Conservation (phyloP, 2,329 filamentous ascomycete species). For the Phialophora chinensis region DNA sequence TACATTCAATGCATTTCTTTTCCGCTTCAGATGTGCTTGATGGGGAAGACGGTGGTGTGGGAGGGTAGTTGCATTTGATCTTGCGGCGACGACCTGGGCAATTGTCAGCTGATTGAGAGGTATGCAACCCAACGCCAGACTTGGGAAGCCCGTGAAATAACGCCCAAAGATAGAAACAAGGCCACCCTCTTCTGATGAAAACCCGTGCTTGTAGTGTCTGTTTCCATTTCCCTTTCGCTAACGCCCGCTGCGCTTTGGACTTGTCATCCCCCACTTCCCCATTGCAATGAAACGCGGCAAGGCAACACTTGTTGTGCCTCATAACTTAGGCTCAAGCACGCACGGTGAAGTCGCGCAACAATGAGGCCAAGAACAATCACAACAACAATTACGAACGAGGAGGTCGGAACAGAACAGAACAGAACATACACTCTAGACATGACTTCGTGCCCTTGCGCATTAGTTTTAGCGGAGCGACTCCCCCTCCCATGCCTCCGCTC, state of each 20-base stretch:
- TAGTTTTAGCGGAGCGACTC: slow-evolving; percentile 14
- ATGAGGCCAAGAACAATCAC: background rate
- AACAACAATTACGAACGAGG: background rate
- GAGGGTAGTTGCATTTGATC: slow-evolving; percentile 38
- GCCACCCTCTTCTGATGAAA: background rate
- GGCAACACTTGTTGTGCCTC: background rate
- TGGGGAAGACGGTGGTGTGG: slow-evolving; percentile 5
- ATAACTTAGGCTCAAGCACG: background rate
- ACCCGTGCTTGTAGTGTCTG: background rate
- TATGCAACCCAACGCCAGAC: background rate
- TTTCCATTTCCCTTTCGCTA: background rate
- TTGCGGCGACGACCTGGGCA: slow-evolving; percentile 39
- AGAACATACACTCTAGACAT: slow-evolving; percentile 38
- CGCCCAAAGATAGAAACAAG: background rate
- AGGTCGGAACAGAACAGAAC: background rate
- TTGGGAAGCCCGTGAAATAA: background rate
- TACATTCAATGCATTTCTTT: slow-evolving; percentile 36
- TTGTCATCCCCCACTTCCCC: background rate
- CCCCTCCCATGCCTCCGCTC: background rate
- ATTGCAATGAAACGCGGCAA: background rate
- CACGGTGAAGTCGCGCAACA: background rate
- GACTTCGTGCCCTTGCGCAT: slow-evolving; percentile 39
- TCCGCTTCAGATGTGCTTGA: background rate
- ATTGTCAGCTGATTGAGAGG: background rate
- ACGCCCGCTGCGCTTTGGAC: background rate